These are phyloP conservation scores for Diaporthe australafricana DNA, from an alignment of 2,329 filamentous ascomycete genomes.

Conservation along the genomic window DNA sequence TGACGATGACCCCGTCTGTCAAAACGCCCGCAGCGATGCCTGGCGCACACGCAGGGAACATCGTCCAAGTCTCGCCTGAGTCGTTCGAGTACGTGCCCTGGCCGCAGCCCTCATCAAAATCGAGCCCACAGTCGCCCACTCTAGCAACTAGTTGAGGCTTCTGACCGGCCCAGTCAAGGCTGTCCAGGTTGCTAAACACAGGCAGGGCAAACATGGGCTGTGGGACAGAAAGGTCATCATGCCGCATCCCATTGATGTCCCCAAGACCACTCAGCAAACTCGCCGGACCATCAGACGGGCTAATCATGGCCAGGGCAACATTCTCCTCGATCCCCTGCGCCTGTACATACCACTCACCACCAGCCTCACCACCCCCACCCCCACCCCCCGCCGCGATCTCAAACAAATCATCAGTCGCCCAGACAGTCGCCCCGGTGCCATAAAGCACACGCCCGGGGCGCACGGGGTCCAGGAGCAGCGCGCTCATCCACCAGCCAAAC, in stretches of 20 bases:
- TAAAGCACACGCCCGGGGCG: slow-evolving; percentile 13
- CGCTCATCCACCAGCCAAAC: slow-evolving; percentile 32
- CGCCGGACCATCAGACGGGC: slow-evolving; percentile 10
- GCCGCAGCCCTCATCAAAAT: slow-evolving; percentile 1
- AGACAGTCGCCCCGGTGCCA: slow-evolving; percentile 29
- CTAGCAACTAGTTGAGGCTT: slow-evolving; percentile 2
- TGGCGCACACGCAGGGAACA: slow-evolving; percentile 25
- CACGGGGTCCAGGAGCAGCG: slow-evolving; percentile 18
- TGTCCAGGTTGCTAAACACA: slow-evolving; percentile 29
- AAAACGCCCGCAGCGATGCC: slow-evolving; percentile 4
- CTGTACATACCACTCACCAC: slow-evolving; percentile 18
- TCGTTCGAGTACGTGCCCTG: slow-evolving; percentile 21
- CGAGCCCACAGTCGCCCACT: slow-evolving; percentile 29
- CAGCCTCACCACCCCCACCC: no score
- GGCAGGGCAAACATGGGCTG: slow-evolving; percentile 30
- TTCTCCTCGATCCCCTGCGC: slow-evolving; percentile 31
- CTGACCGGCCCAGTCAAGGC: slow-evolving; percentile 30
- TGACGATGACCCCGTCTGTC: slow-evolving; percentile 8
- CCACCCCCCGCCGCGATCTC: neutral
- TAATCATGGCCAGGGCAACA: slow-evolving; percentile 23
- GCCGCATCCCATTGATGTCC: slow-evolving; percentile 30
- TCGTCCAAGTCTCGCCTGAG: slow-evolving; percentile 25
- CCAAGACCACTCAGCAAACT: slow-evolving; percentile 26
- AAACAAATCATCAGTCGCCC: slow-evolving; percentile 24
- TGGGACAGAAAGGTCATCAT: slow-evolving; percentile 19